Percentiles rank a stretch among this genome's conserved stretches.
These are phyloP conservation scores for Yarrowia divulgata DNA, from an alignment of 805 yeast genomes.

Conservation along the genomic window DNA sequence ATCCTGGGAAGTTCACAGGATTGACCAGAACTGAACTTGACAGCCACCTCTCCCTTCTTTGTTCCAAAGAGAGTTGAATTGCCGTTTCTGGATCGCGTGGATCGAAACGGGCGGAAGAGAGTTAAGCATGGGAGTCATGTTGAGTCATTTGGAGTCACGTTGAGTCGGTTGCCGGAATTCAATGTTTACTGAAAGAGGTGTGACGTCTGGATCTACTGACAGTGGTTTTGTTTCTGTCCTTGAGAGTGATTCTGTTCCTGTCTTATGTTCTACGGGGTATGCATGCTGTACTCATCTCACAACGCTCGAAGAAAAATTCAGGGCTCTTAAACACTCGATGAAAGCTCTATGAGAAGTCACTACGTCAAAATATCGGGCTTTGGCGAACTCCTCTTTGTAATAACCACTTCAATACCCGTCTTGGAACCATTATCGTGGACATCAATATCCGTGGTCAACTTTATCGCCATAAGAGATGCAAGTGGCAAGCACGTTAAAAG, in stretches of 20 bases:
- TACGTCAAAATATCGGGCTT: not conserved
- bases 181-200: no score
- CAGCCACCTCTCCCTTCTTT: not conserved
- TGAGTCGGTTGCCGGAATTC: not conserved
- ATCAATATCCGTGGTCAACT: slow-evolving; percentile 1
- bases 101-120: no score
- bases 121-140: slow-evolving; percentile 25
- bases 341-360: no score
- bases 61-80: not conserved
- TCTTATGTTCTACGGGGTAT: no score
- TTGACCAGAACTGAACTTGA: not conserved
- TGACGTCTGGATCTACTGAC: no score
- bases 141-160: slow-evolving; percentile 3
- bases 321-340: no score
- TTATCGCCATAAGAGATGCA: not conserved
- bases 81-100: not conserved
- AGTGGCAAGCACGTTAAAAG: no score
- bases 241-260: no score
- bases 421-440: not conserved
- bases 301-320: no score
- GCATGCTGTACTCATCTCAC: no score
- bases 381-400: not conserved
- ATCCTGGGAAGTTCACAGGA: not conserved
- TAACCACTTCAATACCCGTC: not conserved
- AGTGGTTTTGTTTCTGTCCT: no score